These are phyloP conservation scores for Arabidopsis hybrid DNA, from an alignment of 441 rosid genomes.

Conservation along the genomic window DNA sequence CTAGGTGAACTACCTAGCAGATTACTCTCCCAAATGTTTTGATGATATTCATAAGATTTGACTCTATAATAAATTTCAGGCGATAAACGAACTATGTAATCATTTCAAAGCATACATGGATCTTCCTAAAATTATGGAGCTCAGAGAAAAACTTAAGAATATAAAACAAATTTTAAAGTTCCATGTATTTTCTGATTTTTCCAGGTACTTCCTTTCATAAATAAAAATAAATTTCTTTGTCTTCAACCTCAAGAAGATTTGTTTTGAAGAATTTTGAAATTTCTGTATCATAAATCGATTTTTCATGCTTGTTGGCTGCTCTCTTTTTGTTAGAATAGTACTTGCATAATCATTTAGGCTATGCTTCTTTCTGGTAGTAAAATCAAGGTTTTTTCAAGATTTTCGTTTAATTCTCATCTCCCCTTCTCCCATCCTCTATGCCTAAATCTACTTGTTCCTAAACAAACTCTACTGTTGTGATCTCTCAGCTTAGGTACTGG, in stretches of 20 bases:
- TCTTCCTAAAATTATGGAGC: slow-evolving; percentile 53
- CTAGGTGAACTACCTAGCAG: slow-evolving; percentile 6
- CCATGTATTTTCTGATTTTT: slow-evolving; percentile 4
- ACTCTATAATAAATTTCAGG: slow-evolving; percentile 56
- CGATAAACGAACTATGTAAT: slow-evolving; percentile 83
- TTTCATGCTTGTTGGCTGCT: not conserved
- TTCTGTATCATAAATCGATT: not conserved
- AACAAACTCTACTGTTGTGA: not conserved
- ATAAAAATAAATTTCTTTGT: too few relatives aligned
- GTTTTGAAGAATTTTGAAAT: not conserved
- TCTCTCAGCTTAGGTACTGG: slow-evolving; percentile 8
- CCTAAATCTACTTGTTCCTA: not conserved
- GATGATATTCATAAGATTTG: not conserved
- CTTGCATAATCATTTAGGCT: not conserved
- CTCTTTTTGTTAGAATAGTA: not conserved
- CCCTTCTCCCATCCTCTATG: too few relatives aligned
- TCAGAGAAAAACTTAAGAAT: not conserved
- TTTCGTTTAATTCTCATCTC: not conserved
- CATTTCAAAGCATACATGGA: slow-evolving; percentile 94
- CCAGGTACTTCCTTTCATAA: not conserved
- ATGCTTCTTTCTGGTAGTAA: not conserved
- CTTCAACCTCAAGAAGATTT: too few relatives aligned
- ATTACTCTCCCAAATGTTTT: slow-evolving; percentile 1
- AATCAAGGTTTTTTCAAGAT: not conserved
- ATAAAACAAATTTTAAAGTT: not conserved